phyloP scores from a whole-genome alignment of 2,329 filamentous ascomycete species.

The Aspergillus vadensis region DNA sequence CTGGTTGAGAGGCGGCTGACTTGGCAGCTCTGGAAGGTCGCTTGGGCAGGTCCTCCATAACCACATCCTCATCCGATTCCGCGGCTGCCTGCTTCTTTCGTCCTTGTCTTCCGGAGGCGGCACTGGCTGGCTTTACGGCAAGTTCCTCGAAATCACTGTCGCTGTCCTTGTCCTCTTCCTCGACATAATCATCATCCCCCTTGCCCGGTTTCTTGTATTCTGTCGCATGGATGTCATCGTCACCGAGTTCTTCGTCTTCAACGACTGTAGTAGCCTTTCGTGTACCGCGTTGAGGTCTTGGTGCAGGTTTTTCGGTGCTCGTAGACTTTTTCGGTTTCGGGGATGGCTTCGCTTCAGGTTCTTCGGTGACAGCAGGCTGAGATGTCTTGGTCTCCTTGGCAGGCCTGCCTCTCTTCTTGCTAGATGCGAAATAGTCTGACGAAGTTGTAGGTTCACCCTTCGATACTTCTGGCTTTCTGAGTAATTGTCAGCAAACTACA shows the following conservation, averaged over 20 bases:
- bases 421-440: constrained; percentile 63
- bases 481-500: constrained; percentile 9
- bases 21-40: constrained; percentile 52
- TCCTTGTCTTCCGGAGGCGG: constrained; percentile 48
- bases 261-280: constrained; percentile 44
- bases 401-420: constrained; percentile 57
- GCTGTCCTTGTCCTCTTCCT: constrained; percentile 53
- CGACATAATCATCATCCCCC: constrained; percentile 67
- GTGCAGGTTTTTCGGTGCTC: constrained; percentile 45
- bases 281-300: constrained; percentile 16
- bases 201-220: constrained; percentile 67
- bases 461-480: constrained; percentile 52
- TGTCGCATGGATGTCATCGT: constrained; percentile 82
- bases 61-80: constrained; percentile 49
- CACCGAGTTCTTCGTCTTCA: constrained; percentile 68
- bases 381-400: constrained; percentile 21
- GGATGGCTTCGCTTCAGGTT: constrained; percentile 6
- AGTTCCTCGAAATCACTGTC: constrained; percentile 67
- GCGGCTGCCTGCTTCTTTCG: constrained; percentile 37
- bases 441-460: constrained; percentile 61
- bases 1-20: constrained; percentile 38
- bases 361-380: constrained; percentile 10
- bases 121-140: constrained; percentile 61
- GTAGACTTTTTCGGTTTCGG: constrained; percentile 46
- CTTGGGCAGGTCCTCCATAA: constrained; percentile 55